Base-by-base conservation (phyloP, 176 grass and related monocot species). In the Miscanthus lutarioriparius region DNA sequence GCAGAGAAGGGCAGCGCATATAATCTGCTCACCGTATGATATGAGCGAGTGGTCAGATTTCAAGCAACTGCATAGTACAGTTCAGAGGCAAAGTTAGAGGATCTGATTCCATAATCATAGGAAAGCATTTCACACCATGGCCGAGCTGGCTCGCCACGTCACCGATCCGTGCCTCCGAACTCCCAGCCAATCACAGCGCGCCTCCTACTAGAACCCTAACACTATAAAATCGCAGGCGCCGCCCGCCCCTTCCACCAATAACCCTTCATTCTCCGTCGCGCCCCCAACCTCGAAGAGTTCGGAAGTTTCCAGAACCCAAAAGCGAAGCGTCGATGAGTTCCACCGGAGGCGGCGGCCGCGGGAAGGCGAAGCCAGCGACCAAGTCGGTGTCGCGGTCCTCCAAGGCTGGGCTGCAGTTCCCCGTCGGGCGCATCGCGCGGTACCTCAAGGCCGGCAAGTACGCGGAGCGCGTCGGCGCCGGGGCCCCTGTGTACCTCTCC, bases 371-470 rank as follows among this genome's bases (percentile, higher is more conserved):
- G 88, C 3, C 72, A 14, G 27, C 83, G 13, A 59, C 80, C 33
- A 89, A 89, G 78, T 76, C 83, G 10, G 88, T 90, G 9, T 90
- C 88, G 41, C 73, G 83, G 2, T 90, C 73, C 25, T 93, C 90
- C 48, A 97, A 97, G 90, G 92, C 95, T 20, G 95, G 95, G 1
- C 90, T 97, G 30, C 92, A 97, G 82, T 97, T 97, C 76, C 95
- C 95, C 19, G 95, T 97, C 36, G 95, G 95, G 38, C 81, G 92
- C 51, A 94, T 97, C 37, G 95, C 92, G 0, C 84, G 92, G 5
- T 97, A 93, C 81, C 84, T 97, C 51, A 97, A 97, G 91, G 87
- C 89, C 47, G 92, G 93, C 47, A 98, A 95, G 91, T 98, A 98
- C 59, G 96, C 96, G 1, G 93, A 98, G 89, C 91, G 93, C 51